Evolutionary conservation across 371 early-diverging fungal genomes (phyloP).

Genomic region (Lichtheimia corymbifera): DNA sequence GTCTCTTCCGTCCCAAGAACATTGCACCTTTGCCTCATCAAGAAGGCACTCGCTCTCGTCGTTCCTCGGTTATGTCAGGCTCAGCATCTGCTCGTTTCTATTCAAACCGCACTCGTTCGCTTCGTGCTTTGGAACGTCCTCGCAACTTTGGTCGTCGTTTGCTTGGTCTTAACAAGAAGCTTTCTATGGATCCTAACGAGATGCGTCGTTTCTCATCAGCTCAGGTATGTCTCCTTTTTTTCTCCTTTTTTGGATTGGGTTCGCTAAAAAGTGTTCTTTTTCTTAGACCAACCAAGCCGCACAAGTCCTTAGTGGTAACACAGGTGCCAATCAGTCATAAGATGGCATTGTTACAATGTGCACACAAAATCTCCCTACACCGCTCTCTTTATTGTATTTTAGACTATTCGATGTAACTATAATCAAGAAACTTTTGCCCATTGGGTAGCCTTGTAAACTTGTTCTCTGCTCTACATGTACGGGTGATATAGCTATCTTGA

Average conservation of each 20-base stretch:
- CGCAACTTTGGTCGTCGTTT: slow-evolving; percentile 35
- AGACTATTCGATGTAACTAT: no score
- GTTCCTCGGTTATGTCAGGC: slow-evolving; percentile 31
- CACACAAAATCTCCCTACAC: no score
- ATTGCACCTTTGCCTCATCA: slow-evolving; percentile 6
- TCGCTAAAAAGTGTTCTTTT: not conserved
- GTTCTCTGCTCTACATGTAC: no score
- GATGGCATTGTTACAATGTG: no score
- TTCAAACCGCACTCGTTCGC: slow-evolving; percentile 43
- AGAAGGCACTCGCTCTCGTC: slow-evolving; percentile 18
- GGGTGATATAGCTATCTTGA: no score
- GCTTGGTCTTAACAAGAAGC: slow-evolving; percentile 26
- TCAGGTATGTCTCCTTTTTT: slow-evolving; percentile 9
- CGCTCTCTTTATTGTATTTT: no score
- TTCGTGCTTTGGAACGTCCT: slow-evolving; percentile 35
- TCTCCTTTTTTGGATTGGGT: not conserved
- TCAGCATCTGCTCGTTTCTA: slow-evolving; percentile 40
- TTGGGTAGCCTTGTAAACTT: no score
- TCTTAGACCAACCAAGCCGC: slow-evolving; percentile 13
- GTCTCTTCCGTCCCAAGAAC: slow-evolving; percentile 45
- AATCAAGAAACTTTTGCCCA: no score
- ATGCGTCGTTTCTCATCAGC: slow-evolving; percentile 55
- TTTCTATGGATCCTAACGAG: slow-evolving; percentile 50
- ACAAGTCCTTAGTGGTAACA: slow-evolving; percentile 7
- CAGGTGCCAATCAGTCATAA: no score